Percentiles rank a stretch among this genome's conserved stretches.
These are phyloP conservation scores for Penicillium robsamsonii DNA, from an alignment of 495 filamentous ascomycete genomes.

Conservation along the genomic window DNA sequence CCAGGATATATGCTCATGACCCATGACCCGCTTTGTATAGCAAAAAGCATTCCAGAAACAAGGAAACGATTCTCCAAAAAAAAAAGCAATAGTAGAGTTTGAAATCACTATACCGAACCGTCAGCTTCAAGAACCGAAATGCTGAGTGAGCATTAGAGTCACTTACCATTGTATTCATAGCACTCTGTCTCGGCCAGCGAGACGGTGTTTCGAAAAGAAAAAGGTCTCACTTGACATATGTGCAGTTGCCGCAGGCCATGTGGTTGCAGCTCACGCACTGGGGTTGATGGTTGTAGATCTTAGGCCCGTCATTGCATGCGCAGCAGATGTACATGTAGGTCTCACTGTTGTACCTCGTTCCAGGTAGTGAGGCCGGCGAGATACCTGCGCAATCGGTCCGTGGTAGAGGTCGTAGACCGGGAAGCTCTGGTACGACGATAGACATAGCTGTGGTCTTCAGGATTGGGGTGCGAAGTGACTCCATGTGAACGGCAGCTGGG, in stretches of 20 bases:
- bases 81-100: conserved; percentile 7
- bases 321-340: conserved; percentile 42
- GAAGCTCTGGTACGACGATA: conserved; percentile 11
- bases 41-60: background rate
- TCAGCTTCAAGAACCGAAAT: conserved; percentile 8
- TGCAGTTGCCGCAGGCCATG: conserved; percentile 29
- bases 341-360: background rate
- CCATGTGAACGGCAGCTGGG: conserved; percentile 14
- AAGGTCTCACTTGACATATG: conserved; percentile 29
- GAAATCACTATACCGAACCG: conserved; percentile 2
- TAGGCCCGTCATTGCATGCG: conserved; percentile 40
- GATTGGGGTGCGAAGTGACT: conserved; percentile 8
- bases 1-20: conserved; percentile 10
- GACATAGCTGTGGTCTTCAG: conserved; percentile 11
- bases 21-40: conserved; percentile 8
- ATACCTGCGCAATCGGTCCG: background rate
- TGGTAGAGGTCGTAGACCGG: conserved; percentile 14
- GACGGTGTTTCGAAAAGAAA: background rate
- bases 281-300: conserved; percentile 36
- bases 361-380: background rate
- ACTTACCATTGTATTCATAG: conserved; percentile 7
- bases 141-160: conserved; percentile 6
- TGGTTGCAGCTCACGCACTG: conserved; percentile 37
- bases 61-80: background rate
- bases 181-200: background rate